Percentiles rank a stretch among this genome's conserved stretches.
phyloP scores from a whole-genome alignment of 2,329 filamentous ascomycete genomes.

The Harringtonia lauricola region DNA sequence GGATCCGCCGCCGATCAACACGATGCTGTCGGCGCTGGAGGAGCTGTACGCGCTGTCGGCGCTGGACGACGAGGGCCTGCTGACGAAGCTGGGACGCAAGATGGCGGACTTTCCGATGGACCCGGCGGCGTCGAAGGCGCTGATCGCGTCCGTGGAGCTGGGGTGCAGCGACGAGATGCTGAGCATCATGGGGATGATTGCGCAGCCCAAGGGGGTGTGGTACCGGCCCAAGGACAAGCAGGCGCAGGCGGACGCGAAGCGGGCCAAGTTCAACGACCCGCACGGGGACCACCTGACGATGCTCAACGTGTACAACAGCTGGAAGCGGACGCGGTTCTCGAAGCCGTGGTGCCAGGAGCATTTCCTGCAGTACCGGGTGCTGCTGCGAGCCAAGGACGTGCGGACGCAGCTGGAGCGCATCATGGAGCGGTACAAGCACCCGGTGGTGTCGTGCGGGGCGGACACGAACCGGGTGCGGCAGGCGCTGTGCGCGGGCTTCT shows the following conservation, averaged over 20 bases:
- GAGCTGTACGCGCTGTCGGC: constrained; percentile 88
- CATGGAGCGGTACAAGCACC: constrained; percentile 82
- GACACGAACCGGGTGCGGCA: constrained; percentile 81
- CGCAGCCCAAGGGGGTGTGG: constrained; percentile 67
- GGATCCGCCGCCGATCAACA: constrained; percentile 95
- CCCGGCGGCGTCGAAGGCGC: constrained; percentile 76
- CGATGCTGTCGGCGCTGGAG: constrained; percentile 91
- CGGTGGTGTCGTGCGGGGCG: constrained; percentile 72
- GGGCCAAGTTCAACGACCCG: constrained; percentile 92
- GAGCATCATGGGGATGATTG: constrained; percentile 90
- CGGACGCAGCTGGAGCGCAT: constrained; percentile 86
- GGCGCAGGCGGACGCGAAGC: constrained; percentile 91
- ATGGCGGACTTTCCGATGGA: constrained; percentile 99
- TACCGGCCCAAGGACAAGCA: constrained; percentile 98
- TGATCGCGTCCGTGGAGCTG: constrained; percentile 74
- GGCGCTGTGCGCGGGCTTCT: constrained; percentile 87
- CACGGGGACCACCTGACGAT: constrained; percentile 90
- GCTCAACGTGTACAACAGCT: constrained; percentile 94
- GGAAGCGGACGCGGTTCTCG: constrained; percentile 75
- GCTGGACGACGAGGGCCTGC: constrained; percentile 85
- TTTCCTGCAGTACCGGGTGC: constrained; percentile 85
- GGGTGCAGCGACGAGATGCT: constrained; percentile 90
- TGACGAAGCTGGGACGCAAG: constrained; percentile 84
- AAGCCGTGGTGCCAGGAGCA: constrained; percentile 96
- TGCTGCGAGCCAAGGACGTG: constrained; percentile 84